phyloP scores from a whole-genome alignment of 2,329 filamentous ascomycete genomes.

The Xylaria sp. region DNA sequence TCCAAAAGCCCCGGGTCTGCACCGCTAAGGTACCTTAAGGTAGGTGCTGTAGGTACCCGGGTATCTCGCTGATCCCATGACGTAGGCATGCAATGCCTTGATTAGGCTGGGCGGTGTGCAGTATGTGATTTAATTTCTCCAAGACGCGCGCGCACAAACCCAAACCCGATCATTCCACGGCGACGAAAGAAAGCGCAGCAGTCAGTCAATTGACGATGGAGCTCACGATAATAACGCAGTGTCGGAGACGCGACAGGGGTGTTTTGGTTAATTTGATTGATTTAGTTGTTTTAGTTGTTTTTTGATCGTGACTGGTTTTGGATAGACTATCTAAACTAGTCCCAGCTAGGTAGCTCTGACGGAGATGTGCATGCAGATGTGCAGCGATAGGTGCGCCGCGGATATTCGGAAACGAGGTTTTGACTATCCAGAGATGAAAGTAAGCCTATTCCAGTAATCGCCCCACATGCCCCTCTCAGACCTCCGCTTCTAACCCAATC shows the following conservation, averaged over 20 bases:
- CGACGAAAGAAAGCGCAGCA: neutral
- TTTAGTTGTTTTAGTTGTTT: too few relatives aligned
- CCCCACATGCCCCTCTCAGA: too few relatives aligned
- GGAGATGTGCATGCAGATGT: constrained; percentile 15
- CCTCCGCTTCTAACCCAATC: too few relatives aligned
- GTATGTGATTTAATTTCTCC: neutral
- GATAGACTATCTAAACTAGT: neutral
- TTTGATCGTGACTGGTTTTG: neutral
- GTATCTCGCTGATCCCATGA: neutral
- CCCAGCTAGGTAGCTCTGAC: constrained; percentile 13
- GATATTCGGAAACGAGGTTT: too few relatives aligned
- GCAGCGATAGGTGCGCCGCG: too few relatives aligned
- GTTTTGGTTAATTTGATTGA: too few relatives aligned
- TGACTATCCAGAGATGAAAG: too few relatives aligned
- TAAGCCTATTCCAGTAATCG: too few relatives aligned
- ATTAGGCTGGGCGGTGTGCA: neutral
- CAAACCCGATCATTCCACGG: neutral
- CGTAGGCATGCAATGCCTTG: neutral
- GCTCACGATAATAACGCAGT: constrained; percentile 27
- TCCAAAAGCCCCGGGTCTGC: too few relatives aligned
- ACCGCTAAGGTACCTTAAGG: too few relatives aligned
- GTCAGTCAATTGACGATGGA: constrained; percentile 12
- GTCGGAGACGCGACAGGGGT: constrained; percentile 20
- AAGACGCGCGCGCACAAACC: neutral
- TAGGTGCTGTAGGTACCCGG: neutral